A percentile compares a stretch with the other conserved stretches of the same genome.
Conservation (phyloP, 1,139 yeast species). For the Yamadazyma blattariae region DNA sequence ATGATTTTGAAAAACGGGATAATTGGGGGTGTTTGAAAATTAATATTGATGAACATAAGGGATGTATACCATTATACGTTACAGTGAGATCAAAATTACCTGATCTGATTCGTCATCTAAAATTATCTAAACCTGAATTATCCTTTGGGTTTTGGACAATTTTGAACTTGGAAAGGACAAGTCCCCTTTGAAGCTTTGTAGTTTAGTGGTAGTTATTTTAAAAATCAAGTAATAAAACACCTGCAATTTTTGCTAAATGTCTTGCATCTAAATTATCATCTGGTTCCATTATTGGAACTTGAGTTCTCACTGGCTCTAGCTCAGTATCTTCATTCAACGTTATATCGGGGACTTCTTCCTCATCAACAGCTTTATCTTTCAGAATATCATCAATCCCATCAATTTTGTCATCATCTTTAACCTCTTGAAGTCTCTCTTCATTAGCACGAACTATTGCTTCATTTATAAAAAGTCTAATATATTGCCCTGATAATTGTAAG, state of each 20-base stretch:
- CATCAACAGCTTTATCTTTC: constrained; percentile 11
- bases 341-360: constrained; percentile 20
- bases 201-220: too few relatives aligned
- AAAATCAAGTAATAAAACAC: constrained; percentile 56
- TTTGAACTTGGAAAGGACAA: too few relatives aligned
- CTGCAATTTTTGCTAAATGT: constrained; percentile 53
- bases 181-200: too few relatives aligned
- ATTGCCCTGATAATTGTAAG: constrained; percentile 51
- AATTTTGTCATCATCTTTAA: constrained; percentile 22
- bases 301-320: constrained; percentile 5
- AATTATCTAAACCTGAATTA: constrained; percentile 20
- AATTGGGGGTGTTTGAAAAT: constrained; percentile 30
- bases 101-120: constrained; percentile 16
- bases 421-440: constrained; percentile 42
- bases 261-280: constrained; percentile 47
- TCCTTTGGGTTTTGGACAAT: constrained; percentile 35
- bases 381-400: constrained; percentile 34
- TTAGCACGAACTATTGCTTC: constrained; percentile 65
- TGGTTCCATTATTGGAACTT: constrained; percentile 4
- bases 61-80: constrained; percentile 27
- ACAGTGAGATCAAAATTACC: constrained; percentile 25
- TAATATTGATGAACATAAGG: constrained; percentile 9
- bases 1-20: constrained; percentile 22
- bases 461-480: constrained; percentile 55
- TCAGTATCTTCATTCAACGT: constrained; percentile 9